phyloP scores from a whole-genome alignment of 148 eudicot species.

The Bassia scoparia region DNA sequence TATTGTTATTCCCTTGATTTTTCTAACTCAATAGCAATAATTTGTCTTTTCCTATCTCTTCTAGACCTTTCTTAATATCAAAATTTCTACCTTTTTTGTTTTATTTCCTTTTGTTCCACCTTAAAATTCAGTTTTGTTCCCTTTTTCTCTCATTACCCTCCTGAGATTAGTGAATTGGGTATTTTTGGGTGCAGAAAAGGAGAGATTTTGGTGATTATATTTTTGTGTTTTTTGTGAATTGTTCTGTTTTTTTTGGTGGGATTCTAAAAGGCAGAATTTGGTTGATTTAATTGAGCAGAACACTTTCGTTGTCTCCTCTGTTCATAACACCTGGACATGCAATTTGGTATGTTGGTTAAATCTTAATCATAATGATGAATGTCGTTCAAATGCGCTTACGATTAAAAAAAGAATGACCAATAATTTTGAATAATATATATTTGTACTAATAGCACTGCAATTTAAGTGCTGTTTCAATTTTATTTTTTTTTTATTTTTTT shows the following conservation, averaged over 20 bases:
- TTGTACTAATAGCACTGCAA: neutral
- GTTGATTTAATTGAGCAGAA: neutral
- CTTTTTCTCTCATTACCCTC: neutral
- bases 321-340: constrained; percentile 18
- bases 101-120: neutral
- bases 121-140: neutral
- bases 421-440: no score
- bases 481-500: neutral
- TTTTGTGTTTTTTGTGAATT: neutral
- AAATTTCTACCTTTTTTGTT: neutral
- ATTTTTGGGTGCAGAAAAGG: neutral
- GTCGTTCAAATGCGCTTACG: neutral
- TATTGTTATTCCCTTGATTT: neutral
- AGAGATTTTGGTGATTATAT: constrained; percentile 1
- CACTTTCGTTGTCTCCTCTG: constrained; percentile 5
- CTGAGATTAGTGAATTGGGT: neutral
- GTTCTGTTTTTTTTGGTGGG: constrained; percentile 3
- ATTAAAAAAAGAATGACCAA: neutral
- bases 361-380: neutral
- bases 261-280: neutral
- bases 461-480: neutral
- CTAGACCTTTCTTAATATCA: neutral
- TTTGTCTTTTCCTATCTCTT: neutral
- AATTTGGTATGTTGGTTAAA: constrained; percentile 23
- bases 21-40: neutral